A percentile compares a stretch with the other conserved stretches of the same genome.
Conservation (phyloP, 805 yeast species). For the Starmera dryadoides region DNA sequence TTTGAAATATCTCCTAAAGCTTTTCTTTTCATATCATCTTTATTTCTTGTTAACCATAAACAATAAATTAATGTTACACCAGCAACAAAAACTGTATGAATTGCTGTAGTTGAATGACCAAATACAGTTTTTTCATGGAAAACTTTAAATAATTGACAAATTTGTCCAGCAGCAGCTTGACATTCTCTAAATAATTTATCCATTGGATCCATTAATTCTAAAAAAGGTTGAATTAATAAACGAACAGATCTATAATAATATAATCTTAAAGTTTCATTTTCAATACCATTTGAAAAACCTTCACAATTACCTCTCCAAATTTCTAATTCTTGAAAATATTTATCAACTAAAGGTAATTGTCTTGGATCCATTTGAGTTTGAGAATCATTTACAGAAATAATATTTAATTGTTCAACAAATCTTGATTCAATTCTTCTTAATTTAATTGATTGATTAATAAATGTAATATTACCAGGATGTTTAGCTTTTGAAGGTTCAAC, state of each 20-base stretch:
- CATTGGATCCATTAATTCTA: slow-evolving; percentile 54
- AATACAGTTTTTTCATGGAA: slow-evolving; percentile 55
- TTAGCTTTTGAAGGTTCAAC: slow-evolving; percentile 31
- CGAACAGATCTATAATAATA: slow-evolving; percentile 57
- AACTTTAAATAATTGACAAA: slow-evolving; percentile 55
- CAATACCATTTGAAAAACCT: slow-evolving; percentile 40
- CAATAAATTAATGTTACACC: slow-evolving; percentile 64
- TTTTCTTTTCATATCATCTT: slow-evolving; percentile 49
- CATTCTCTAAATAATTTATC: slow-evolving; percentile 56
- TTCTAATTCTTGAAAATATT: slow-evolving; percentile 46
- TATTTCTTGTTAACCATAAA: slow-evolving; percentile 57
- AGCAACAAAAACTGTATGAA: slow-evolving; percentile 61
- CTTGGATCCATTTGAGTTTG: slow-evolving; percentile 11
- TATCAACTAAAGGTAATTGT: slow-evolving; percentile 45
- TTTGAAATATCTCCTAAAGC: slow-evolving; percentile 49
- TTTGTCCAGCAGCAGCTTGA: slow-evolving; percentile 67
- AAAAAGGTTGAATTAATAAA: slow-evolving; percentile 53
- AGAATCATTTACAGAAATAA: slow-evolving; percentile 21
- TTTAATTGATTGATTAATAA: slow-evolving; percentile 50
- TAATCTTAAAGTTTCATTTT: slow-evolving; percentile 50
- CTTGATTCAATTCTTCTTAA: slow-evolving; percentile 53
- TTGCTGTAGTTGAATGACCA: slow-evolving; percentile 61
- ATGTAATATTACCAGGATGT: slow-evolving; percentile 20
- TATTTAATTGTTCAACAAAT: slow-evolving; percentile 46
- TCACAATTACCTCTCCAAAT: slow-evolving; percentile 50